A percentile compares a stretch with the other conserved stretches of the same genome.
phyloP scores from a whole-genome alignment of 768 basidiomycete species.

The Hericium alpestre region DNA sequence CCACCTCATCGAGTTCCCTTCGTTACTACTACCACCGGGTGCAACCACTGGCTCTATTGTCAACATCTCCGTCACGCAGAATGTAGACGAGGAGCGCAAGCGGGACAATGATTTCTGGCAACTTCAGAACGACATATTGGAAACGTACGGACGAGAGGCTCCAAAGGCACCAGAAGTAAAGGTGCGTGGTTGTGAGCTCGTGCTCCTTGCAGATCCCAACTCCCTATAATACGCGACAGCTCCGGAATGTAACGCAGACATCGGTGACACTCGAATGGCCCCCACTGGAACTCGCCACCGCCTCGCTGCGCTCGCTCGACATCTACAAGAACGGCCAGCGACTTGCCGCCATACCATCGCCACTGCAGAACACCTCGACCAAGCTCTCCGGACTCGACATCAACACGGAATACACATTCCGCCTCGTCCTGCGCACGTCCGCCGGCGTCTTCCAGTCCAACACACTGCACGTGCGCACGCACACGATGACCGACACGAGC shows the following conservation, averaged over 20 bases:
- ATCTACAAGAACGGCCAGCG: slow-evolving; percentile 89
- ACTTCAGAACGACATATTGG: slow-evolving; percentile 71
- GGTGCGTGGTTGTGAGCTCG: slow-evolving; percentile 30
- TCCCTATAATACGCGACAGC: slow-evolving; percentile 26
- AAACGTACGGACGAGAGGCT: slow-evolving; percentile 54
- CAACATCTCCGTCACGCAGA: slow-evolving; percentile 90
- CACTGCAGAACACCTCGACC: slow-evolving; percentile 75
- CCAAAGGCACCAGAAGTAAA: slow-evolving; percentile 69
- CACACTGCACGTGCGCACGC: slow-evolving; percentile 72
- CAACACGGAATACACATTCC: slow-evolving; percentile 85
- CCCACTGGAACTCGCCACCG: slow-evolving; percentile 68
- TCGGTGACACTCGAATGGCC: slow-evolving; percentile 97
- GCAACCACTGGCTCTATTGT: slow-evolving; percentile 92
- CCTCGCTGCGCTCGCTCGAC: slow-evolving; percentile 80
- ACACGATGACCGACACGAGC: slow-evolving; percentile 90
- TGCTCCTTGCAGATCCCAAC: not conserved
- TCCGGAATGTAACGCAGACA: slow-evolving; percentile 93
- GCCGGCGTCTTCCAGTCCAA: slow-evolving; percentile 88
- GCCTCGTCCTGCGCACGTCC: slow-evolving; percentile 84
- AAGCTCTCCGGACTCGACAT: slow-evolving; percentile 77
- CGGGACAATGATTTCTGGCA: slow-evolving; percentile 76
- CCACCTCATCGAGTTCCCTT: slow-evolving; percentile 96
- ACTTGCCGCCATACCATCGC: slow-evolving; percentile 75
- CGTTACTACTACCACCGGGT: slow-evolving; percentile 85
- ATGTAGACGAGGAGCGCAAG: slow-evolving; percentile 71